A percentile compares a stretch with the other conserved stretches of the same genome.
phyloP scores from a whole-genome alignment of 1,139 yeast species.

The Petasospora fabianii region DNA sequence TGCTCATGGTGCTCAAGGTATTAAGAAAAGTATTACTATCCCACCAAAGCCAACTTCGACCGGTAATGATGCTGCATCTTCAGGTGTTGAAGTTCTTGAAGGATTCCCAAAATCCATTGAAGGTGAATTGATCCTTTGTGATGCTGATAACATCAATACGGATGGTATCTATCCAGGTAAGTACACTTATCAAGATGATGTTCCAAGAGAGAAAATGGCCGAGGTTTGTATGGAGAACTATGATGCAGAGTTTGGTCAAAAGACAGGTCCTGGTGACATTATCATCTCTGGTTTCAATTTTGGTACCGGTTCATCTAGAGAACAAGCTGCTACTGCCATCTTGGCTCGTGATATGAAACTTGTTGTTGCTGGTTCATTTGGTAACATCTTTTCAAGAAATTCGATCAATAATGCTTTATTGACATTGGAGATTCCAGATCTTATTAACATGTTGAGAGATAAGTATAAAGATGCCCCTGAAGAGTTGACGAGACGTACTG shows the following conservation, averaged over 20 bases:
- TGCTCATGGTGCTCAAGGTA: conserved; percentile 27
- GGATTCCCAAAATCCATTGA: conserved; percentile 88
- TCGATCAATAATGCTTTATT: conserved; percentile 92
- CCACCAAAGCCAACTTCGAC: conserved; percentile 32
- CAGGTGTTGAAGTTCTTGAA: conserved; percentile 64
- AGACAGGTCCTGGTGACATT: conserved; percentile 85
- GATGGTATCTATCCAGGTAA: conserved; percentile 99
- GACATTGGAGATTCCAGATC: conserved; percentile 88
- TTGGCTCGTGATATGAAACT: conserved; percentile 89
- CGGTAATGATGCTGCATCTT: conserved; percentile 29
- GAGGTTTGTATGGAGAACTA: conserved; percentile 99
- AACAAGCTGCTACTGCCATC: conserved; percentile 97
- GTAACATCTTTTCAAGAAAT: conserved; percentile 93
- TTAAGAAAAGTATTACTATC: conserved; percentile 43
- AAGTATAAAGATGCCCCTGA: conserved; percentile 49
- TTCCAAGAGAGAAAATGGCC: conserved; percentile 92
- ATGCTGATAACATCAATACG: conserved; percentile 96
- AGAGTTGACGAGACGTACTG: conserved; percentile 90
- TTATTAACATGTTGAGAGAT: conserved; percentile 72
- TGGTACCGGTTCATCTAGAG: conserved; percentile 99
- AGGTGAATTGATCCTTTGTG: conserved; percentile 92
- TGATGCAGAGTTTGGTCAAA: conserved; percentile 77
- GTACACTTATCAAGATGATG: conserved; percentile 97
- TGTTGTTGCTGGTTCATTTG: conserved; percentile 96
- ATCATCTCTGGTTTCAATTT: conserved; percentile 90